These are phyloP conservation scores for Umbelopsis vinacea DNA, from an alignment of 192 early-diverging fungal species.

Conservation along the genomic window DNA sequence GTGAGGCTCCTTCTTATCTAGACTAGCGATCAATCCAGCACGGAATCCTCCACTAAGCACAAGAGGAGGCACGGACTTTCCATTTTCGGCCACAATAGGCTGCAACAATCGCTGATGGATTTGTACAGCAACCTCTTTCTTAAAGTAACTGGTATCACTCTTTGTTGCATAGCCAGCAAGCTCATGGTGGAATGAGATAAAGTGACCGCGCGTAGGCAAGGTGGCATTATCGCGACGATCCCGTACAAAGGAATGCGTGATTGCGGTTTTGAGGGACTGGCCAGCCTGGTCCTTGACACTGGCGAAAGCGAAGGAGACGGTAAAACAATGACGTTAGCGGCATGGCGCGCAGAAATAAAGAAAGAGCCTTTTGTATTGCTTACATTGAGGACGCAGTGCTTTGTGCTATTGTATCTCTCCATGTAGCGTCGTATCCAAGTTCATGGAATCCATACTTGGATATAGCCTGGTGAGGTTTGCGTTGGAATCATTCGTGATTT, in stretches of 20 bases:
- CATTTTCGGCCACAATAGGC: background rate
- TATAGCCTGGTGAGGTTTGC: background rate
- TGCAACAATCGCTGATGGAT: conserved; percentile 11
- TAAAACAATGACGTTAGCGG: too few species aligned
- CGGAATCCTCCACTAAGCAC: conserved; percentile 28
- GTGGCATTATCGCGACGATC: conserved; percentile 82
- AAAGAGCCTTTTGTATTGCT: background rate
- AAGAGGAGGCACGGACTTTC: background rate
- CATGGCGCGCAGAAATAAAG: too few species aligned
- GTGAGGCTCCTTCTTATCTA: conserved; percentile 63
- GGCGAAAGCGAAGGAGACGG: background rate
- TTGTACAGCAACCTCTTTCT: conserved; percentile 74
- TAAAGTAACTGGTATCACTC: conserved; percentile 77
- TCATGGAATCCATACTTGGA: conserved; percentile 52
- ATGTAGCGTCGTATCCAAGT: conserved; percentile 65
- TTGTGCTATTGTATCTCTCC: conserved; percentile 54
- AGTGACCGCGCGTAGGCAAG: conserved; percentile 76
- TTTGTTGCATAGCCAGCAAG: conserved; percentile 75
- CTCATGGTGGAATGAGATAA: conserved; percentile 59
- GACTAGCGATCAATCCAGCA: conserved; percentile 36
- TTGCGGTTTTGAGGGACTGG: conserved; percentile 82
- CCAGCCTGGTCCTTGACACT: conserved; percentile 80
- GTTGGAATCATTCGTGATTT: background rate
- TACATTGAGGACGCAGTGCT: conserved; percentile 22
- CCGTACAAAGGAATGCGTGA: conserved; percentile 64